Base-by-base conservation (phyloP, 23 red algal species). In the Gracilariopsis chorda region DNA sequence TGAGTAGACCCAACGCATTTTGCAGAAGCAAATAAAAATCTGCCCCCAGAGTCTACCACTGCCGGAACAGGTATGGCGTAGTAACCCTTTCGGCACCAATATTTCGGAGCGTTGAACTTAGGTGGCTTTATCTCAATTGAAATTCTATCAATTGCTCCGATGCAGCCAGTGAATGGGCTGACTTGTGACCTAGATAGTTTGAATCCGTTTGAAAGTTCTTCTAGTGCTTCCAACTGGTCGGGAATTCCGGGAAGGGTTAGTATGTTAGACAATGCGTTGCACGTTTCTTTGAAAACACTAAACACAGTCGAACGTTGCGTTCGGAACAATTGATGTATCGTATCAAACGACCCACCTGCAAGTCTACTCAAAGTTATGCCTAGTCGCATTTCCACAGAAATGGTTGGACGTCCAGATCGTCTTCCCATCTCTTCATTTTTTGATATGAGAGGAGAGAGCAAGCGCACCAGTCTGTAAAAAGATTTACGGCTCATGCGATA, bases 51-150 rank as follows among this genome's bases (percentile, higher is more conserved):
- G n/a, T 64, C 59, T 5, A 83, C 17, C 60, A 83, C 78, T 17
- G 78, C 78, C 39, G 34, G 78, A 64, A 83, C 55, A 37, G 78
- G 78, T 42, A 83, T 21, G 16, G 78, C 78, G 29, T 40, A 65
- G 29, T 3, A 83, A 3, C 78, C 53, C 11, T 83, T 64, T 32
- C 48, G 48, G n/a, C 57, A 60, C 51, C 34, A 61, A 83, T 2
- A 62, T 34, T 58, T 64, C 2, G 36, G 41, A 35, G 80, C 53
- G n/a, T 84, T 65, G 39, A 6, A 19, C 12, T 16, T 19, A 4
- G 58, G 55, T 23, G 13, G 37, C 79, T 42, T 32, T 30, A 67
- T 84, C 40, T 39, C 9, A 10, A 68, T 65, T 4, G 35, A 19
- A 24, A 84, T 84, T 3, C 80, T 59, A 84, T 83, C 48, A 10